Percentiles rank a stretch among this genome's conserved stretches.
phyloP scores from a whole-genome alignment of 768 basidiomycete genomes.

The Clavaria fumosa region DNA sequence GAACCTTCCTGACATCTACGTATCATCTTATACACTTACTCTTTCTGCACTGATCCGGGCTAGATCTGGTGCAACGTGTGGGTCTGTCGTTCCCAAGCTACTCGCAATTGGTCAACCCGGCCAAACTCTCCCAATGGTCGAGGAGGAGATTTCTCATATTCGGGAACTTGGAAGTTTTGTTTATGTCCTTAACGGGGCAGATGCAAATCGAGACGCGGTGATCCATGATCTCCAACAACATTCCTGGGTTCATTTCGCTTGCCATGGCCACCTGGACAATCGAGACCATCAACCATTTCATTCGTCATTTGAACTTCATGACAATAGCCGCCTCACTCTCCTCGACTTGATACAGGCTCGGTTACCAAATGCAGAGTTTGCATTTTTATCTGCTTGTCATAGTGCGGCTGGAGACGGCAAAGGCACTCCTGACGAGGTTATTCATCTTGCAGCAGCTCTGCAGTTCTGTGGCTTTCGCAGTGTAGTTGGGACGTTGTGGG shows the following conservation, averaged over 20 bases:
- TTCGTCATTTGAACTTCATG: constrained; percentile 13
- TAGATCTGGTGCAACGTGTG: background rate
- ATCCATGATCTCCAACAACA: constrained; percentile 1
- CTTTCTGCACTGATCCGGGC: constrained; percentile 5
- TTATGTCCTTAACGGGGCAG: background rate
- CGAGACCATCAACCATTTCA: constrained; percentile 18
- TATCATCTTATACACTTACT: constrained; percentile 12
- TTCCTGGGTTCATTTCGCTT: constrained; percentile 22
- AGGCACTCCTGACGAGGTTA: constrained; percentile 14
- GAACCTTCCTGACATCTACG: constrained; percentile 9
- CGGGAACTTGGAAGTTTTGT: background rate
- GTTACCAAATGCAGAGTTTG: constrained; percentile 20
- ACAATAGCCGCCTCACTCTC: constrained; percentile 12
- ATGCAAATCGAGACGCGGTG: constrained; percentile 4
- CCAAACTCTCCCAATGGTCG: constrained; percentile 2
- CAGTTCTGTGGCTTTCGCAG: constrained; percentile 18
- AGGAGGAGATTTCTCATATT: constrained; percentile 3
- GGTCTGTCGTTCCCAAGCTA: background rate
- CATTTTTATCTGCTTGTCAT: constrained; percentile 33
- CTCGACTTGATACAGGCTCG: constrained; percentile 12
- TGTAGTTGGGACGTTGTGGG: constrained; percentile 30
- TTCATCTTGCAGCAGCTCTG: constrained; percentile 30
- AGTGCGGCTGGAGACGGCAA: constrained; percentile 22
- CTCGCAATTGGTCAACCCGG: constrained; percentile 3
- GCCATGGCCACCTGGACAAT: constrained; percentile 22